These are phyloP conservation scores for Lepidium sativum DNA, from an alignment of 345 rosid genomes.

Conservation along the genomic window DNA sequence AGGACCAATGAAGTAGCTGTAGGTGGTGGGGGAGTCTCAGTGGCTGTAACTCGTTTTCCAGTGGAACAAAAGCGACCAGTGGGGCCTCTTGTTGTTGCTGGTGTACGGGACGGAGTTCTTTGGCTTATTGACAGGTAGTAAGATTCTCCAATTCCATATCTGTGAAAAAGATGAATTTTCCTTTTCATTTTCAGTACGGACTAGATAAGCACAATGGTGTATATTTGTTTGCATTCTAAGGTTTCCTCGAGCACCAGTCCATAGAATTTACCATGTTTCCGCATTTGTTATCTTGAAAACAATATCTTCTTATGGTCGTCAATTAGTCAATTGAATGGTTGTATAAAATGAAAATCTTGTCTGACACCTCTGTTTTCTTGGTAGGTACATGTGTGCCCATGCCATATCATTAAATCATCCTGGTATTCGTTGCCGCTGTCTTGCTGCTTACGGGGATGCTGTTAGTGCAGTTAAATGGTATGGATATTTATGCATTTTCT, in stretches of 20 bases:
- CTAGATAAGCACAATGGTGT: slow-evolving; percentile 3
- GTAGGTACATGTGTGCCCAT: slow-evolving; percentile 95
- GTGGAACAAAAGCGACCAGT: slow-evolving; percentile 90
- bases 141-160: slow-evolving; percentile 5
- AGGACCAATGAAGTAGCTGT: slow-evolving; percentile 85
- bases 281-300: not conserved
- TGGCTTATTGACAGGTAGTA: slow-evolving; percentile 95
- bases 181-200: not conserved
- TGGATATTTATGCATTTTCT: slow-evolving; percentile 3
- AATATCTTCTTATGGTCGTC: slow-evolving; percentile 1
- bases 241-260: not conserved
- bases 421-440: slow-evolving; percentile 93
- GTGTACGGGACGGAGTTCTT: slow-evolving; percentile 97
- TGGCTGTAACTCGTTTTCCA: slow-evolving; percentile 97
- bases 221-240: not conserved
- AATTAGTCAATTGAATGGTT: not conserved
- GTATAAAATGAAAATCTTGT: slow-evolving; percentile 1
- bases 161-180: not conserved
- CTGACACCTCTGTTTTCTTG: slow-evolving; percentile 8
- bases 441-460: slow-evolving; percentile 98
- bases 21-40: slow-evolving; percentile 98
- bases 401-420: slow-evolving; percentile 97
- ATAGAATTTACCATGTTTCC: not conserved
- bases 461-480: slow-evolving; percentile 98
- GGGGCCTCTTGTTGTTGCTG: slow-evolving; percentile 90